Percentiles rank a stretch among this genome's conserved stretches.
Evolutionary conservation across 257 asterid genomes (phyloP).

Genomic region (Solanum virginianum): DNA sequence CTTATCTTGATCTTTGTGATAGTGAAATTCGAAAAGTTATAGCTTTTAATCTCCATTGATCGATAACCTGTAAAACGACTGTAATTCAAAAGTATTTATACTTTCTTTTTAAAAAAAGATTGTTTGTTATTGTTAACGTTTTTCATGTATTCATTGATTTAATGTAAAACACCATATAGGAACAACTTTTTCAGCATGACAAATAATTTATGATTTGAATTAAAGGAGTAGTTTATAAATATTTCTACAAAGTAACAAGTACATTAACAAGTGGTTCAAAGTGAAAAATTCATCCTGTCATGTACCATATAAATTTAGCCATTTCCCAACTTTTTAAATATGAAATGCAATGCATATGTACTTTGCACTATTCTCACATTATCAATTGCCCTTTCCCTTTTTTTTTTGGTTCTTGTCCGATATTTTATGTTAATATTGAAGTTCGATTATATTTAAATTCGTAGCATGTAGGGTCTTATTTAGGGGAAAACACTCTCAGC

Average conservation of each 20-base stretch:
- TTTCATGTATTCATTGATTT: background rate
- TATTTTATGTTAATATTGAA: fast-evolving
- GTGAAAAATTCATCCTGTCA: background rate
- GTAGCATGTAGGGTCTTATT: fast-evolving
- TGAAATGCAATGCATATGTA: background rate
- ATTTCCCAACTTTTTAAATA: background rate
- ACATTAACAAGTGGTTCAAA: background rate
- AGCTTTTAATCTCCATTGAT: background rate
- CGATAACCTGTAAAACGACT: background rate
- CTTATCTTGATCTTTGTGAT: background rate
- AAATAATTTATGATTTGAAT: background rate
- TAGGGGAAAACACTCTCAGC: background rate
- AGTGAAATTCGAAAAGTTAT: background rate
- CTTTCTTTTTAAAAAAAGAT: background rate
- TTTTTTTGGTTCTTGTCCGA: background rate
- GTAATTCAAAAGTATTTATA: background rate
- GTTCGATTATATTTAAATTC: fast-evolving
- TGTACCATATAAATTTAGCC: background rate
- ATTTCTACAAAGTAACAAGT: background rate
- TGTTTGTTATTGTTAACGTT: background rate
- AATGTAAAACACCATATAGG: background rate
- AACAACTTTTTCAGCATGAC: background rate
- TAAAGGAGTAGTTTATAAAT: background rate
- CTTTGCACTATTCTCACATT: background rate
- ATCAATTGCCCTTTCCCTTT: background rate